Evolutionary conservation across 495 filamentous ascomycete species (phyloP).

Genomic region (Podospora appendiculata): DNA sequence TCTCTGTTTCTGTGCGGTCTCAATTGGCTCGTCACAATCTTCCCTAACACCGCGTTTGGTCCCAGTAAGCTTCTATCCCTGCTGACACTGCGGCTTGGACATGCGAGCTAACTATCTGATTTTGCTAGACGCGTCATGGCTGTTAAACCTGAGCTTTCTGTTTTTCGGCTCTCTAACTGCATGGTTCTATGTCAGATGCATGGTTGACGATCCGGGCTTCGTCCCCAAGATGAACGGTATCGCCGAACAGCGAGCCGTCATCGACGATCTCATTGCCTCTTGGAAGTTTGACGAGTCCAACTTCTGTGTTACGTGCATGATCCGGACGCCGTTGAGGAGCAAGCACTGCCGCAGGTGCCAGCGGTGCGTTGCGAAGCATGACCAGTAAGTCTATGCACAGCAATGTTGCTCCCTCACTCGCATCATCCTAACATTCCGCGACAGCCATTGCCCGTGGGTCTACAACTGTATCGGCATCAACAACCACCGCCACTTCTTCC

Average conservation of each 20-base stretch:
- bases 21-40: slow-evolving; percentile 62
- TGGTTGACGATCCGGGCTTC: slow-evolving; percentile 85
- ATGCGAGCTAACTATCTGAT: background rate
- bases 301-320: slow-evolving; percentile 92
- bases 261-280: slow-evolving; percentile 70
- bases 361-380: slow-evolving; percentile 91
- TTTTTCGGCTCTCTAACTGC: slow-evolving; percentile 54
- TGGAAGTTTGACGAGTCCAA: slow-evolving; percentile 92
- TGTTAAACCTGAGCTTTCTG: slow-evolving; percentile 69
- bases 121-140: slow-evolving; percentile 41
- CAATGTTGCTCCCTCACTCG: background rate
- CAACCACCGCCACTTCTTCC: slow-evolving; percentile 90
- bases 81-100: no score
- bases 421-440: slow-evolving; percentile 31
- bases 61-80: slow-evolving; percentile 13
- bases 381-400: slow-evolving; percentile 63
- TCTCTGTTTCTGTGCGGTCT: slow-evolving; percentile 77
- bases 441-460: slow-evolving; percentile 94
- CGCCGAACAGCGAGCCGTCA: slow-evolving; percentile 76
- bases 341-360: slow-evolving; percentile 90
- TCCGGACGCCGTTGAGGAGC: slow-evolving; percentile 80
- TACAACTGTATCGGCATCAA: slow-evolving; percentile 92
- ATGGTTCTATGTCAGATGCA: slow-evolving; percentile 81
- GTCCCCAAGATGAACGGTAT: slow-evolving; percentile 89
- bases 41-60: slow-evolving; percentile 51